Evolutionary conservation across 495 filamentous ascomycete genomes (phyloP).

Genomic region (Astrocystis sublimbata): DNA sequence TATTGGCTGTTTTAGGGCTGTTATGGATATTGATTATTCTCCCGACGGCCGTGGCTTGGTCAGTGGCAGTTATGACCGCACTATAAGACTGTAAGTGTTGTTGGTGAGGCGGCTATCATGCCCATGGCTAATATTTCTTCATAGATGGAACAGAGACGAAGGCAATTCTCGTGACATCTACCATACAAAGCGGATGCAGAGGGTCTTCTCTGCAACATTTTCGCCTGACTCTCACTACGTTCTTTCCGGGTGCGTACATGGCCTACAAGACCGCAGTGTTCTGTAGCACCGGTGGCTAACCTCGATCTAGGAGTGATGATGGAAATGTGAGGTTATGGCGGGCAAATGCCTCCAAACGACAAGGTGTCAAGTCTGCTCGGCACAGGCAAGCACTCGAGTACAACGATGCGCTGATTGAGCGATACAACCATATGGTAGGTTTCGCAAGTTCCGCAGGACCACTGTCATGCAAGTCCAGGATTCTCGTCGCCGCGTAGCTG

Average conservation of each 20-base stretch:
- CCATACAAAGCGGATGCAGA: slow-evolving; percentile 97
- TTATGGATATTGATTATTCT: slow-evolving; percentile 95
- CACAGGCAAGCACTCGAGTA: slow-evolving; percentile 91
- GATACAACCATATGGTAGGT: slow-evolving; percentile 80
- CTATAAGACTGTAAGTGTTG: slow-evolving; percentile 62
- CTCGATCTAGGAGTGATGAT: slow-evolving; percentile 70
- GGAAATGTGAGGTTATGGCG: slow-evolving; percentile 94
- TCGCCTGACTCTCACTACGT: slow-evolving; percentile 88
- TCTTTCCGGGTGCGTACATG: slow-evolving; percentile 42
- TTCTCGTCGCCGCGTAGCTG: slow-evolving; percentile 6
- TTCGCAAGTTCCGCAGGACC: neutral
- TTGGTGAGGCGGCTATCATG: slow-evolving; percentile 62
- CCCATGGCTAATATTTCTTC: slow-evolving; percentile 29
- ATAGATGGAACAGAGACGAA: slow-evolving; percentile 66
- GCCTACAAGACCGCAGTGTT: neutral
- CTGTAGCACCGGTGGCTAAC: neutral
- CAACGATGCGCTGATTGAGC: slow-evolving; percentile 76
- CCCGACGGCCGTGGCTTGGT: slow-evolving; percentile 95
- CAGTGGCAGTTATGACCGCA: slow-evolving; percentile 77
- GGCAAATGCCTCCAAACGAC: slow-evolving; percentile 79
- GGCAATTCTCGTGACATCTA: slow-evolving; percentile 93
- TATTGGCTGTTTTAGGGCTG: slow-evolving; percentile 51
- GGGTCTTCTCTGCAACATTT: slow-evolving; percentile 83
- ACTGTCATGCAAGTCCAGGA: neutral
- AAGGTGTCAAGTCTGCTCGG: slow-evolving; percentile 78